Conservation (phyloP, 176 grass and related monocot species). For the Raddia distichophylla region DNA sequence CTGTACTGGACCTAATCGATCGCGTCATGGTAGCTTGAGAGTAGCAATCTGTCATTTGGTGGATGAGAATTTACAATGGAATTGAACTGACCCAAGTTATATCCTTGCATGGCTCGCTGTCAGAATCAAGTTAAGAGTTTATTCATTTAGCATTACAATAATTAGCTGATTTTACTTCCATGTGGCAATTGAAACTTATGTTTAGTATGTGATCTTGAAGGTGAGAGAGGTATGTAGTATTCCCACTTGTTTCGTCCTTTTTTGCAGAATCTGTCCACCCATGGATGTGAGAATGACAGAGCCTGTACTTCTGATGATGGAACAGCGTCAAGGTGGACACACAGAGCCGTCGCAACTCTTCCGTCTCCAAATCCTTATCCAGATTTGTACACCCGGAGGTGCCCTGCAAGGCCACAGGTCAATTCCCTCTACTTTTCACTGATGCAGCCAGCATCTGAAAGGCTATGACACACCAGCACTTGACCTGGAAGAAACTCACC, state of each 20-base stretch:
- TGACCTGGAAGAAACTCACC: conserved; percentile 47
- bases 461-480: conserved; percentile 19
- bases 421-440: conserved; percentile 52
- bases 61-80: conserved; percentile 47
- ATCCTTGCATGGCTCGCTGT: conserved; percentile 36
- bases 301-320: conserved; percentile 44
- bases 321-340: conserved; percentile 45
- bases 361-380: conserved; percentile 58
- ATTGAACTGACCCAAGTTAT: conserved; percentile 40
- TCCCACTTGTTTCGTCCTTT: conserved; percentile 1
- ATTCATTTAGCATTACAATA: conserved; percentile 31
- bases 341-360: conserved; percentile 56
- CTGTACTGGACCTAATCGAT: conserved; percentile 31
- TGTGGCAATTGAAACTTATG: conserved; percentile 36
- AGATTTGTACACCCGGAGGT: conserved; percentile 51
- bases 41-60: conserved; percentile 35
- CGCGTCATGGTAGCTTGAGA: conserved; percentile 34
- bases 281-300: conserved; percentile 15
- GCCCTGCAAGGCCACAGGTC: conserved; percentile 38
- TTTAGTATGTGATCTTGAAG: conserved; percentile 31
- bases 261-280: conserved; percentile 45
- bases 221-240: conserved; percentile 23
- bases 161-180: conserved; percentile 30
- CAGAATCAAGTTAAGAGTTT: conserved; percentile 5
- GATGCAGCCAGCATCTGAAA: conserved; percentile 53